phyloP scores from a whole-genome alignment of 2,329 filamentous ascomycete species.

The Thielaviopsis ethacetica region DNA sequence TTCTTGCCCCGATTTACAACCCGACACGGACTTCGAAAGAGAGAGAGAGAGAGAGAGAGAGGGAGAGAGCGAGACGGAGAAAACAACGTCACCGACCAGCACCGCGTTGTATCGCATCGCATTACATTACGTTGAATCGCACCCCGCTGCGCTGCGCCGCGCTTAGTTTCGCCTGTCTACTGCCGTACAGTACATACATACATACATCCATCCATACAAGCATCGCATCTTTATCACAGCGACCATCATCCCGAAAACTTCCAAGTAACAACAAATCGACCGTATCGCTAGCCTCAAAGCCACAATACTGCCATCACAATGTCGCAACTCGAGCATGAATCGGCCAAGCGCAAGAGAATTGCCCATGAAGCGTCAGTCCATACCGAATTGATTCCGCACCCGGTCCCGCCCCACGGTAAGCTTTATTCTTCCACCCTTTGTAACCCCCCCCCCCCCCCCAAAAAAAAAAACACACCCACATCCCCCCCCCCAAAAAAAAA shows the following conservation, averaged over 20 bases:
- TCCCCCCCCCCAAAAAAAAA: no score
- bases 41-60: no score
- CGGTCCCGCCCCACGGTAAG: slow-evolving; percentile 9
- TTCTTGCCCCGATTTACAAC: neutral
- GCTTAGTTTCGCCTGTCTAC: neutral
- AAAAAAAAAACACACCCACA: neutral
- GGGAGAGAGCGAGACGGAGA: no score
- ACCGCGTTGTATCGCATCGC: neutral
- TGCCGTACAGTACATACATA: no score
- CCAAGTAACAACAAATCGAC: neutral
- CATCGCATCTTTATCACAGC: neutral
- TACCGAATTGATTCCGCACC: slow-evolving; percentile 9
- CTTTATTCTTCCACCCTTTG: neutral
- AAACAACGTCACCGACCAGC: neutral
- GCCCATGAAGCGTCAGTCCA: slow-evolving; percentile 8
- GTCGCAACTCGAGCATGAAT: slow-evolving; percentile 9
- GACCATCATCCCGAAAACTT: neutral
- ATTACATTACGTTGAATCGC: neutral
- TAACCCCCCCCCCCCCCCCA: neutral
- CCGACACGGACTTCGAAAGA: neutral
- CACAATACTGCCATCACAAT: neutral
- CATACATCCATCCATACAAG: neutral
- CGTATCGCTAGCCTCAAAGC: neutral
- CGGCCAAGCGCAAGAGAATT: slow-evolving; percentile 11
- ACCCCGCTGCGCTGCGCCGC: neutral